phyloP scores from a whole-genome alignment of 352 stramenopile species.

The Phytophthora pinifolia region DNA sequence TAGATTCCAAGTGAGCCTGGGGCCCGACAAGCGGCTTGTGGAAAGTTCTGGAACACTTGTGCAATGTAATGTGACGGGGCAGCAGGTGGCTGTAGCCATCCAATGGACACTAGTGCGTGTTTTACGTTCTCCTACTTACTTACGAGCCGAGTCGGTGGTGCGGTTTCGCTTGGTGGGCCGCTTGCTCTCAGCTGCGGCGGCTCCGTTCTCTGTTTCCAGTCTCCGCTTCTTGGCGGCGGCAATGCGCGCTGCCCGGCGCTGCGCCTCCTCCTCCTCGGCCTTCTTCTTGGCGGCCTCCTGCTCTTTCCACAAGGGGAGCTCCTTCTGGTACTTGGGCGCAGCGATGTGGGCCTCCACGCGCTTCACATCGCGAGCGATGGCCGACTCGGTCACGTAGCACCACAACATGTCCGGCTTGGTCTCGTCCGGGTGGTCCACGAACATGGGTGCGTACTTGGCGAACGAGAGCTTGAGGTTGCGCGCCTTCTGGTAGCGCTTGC shows the following conservation, averaged over 20 bases:
- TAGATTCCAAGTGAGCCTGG: too few relatives aligned
- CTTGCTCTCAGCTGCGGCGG: conserved; percentile 10
- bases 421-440: conserved; percentile 58
- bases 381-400: conserved; percentile 66
- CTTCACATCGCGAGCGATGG: conserved; percentile 45
- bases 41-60: too few relatives aligned
- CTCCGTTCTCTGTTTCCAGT: conserved; percentile 21
- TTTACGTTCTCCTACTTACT: conserved; percentile 19
- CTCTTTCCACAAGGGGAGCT: conserved; percentile 52
- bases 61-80: too few relatives aligned
- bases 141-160: too few relatives aligned
- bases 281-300: conserved; percentile 47
- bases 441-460: conserved; percentile 61
- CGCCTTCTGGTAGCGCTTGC: conserved; percentile 62
- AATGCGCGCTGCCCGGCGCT: conserved; percentile 27
- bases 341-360: conserved; percentile 60
- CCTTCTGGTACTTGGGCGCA: conserved; percentile 53
- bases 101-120: too few relatives aligned
- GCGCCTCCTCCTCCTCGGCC: conserved; percentile 29
- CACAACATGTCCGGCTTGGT: conserved; percentile 53
- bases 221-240: conserved; percentile 32
- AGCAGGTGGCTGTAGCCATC: too few relatives aligned
- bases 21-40: too few relatives aligned
- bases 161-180: conserved; percentile 24
- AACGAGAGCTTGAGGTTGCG: conserved; percentile 48